A percentile compares a stretch with the other conserved stretches of the same genome.
Conservation (phyloP, 1,284 basidiomycete genomes). For the Malassezia yamatoensis region DNA sequence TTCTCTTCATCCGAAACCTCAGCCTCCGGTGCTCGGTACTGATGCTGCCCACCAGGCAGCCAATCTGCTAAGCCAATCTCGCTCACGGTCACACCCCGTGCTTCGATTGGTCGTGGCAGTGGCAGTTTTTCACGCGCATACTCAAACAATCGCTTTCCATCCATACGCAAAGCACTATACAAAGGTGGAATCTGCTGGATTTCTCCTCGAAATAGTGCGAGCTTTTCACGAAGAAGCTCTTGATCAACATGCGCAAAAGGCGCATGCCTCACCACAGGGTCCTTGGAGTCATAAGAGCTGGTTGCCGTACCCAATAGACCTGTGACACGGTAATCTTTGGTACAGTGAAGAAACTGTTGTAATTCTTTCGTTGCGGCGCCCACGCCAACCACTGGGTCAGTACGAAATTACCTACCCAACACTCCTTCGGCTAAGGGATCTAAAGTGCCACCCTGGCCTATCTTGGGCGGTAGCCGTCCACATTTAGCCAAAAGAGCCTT, state of each 20-base stretch:
- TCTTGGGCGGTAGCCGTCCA: conserved; percentile 52
- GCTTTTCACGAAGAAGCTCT: conserved; percentile 61
- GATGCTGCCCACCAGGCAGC: conserved; percentile 25
- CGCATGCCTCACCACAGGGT: conserved; percentile 51
- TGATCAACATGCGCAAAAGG: conserved; percentile 72
- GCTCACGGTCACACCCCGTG: conserved; percentile 71
- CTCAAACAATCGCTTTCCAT: conserved; percentile 88
- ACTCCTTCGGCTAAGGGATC: conserved; percentile 96
- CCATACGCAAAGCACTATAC: conserved; percentile 97
- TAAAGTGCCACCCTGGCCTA: conserved; percentile 86
- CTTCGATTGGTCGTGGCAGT: conserved; percentile 81
- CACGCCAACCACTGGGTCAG: conserved; percentile 67
- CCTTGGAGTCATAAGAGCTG: conserved; percentile 84
- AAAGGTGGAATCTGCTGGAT: conserved; percentile 61
- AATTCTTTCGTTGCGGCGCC: conserved; percentile 84
- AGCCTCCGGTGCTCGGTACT: conserved; percentile 28
- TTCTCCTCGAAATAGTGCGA: conserved; percentile 72
- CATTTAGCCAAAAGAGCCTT: conserved; percentile 11
- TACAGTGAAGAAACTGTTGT: conserved; percentile 72
- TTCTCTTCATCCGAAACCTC: conserved; percentile 36
- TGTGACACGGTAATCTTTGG: conserved; percentile 77
- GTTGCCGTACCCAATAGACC: conserved; percentile 88
- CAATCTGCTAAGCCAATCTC: conserved; percentile 58
- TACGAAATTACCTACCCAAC: conserved; percentile 4
- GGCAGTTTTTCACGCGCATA: conserved; percentile 84